phyloP scores from a whole-genome alignment of 2,329 filamentous ascomycete genomes.

The Pseudogymnoascus verrucosus region DNA sequence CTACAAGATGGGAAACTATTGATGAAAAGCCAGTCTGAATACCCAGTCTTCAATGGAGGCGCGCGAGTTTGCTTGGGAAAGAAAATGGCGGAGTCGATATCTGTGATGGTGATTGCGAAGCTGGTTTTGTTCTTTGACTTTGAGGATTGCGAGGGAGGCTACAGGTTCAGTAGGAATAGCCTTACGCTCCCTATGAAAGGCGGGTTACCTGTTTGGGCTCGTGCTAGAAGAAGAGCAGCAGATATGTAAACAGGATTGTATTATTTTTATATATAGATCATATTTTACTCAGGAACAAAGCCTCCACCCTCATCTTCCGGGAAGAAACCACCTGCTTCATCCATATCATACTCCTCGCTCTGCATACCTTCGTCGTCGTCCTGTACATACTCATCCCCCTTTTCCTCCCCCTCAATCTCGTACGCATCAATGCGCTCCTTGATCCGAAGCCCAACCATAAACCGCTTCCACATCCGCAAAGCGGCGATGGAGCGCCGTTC shows the following conservation, averaged over 20 bases:
- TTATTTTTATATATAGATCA: background rate
- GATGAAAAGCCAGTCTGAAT: constrained; percentile 44
- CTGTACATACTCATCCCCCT: constrained; percentile 32
- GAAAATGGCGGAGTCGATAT: constrained; percentile 56
- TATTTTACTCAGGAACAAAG: constrained; percentile 8
- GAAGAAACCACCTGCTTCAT: constrained; percentile 37
- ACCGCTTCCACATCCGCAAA: constrained; percentile 64
- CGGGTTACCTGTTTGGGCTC: constrained; percentile 38
- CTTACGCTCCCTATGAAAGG: constrained; percentile 57
- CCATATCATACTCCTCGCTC: constrained; percentile 37
- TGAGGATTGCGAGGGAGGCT: constrained; percentile 31
- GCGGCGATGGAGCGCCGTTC: constrained; percentile 54
- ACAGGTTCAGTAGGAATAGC: constrained; percentile 49
- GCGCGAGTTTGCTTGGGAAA: constrained; percentile 53
- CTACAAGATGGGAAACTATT: constrained; percentile 37
- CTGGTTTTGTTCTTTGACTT: constrained; percentile 46
- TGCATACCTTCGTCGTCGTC: constrained; percentile 31
- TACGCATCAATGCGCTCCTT: constrained; percentile 25
- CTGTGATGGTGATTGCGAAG: constrained; percentile 46
- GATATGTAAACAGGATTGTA: background rate
- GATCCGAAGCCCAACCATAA: constrained; percentile 63
- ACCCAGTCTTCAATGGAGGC: constrained; percentile 58
- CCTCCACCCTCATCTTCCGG: constrained; percentile 24
- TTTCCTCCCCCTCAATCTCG: constrained; percentile 19
- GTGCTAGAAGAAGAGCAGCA: background rate